Percentiles rank a stretch among this genome's conserved stretches.
Evolutionary conservation across 306 rosid genomes (phyloP).

Genomic region (Glycine latifolia): DNA sequence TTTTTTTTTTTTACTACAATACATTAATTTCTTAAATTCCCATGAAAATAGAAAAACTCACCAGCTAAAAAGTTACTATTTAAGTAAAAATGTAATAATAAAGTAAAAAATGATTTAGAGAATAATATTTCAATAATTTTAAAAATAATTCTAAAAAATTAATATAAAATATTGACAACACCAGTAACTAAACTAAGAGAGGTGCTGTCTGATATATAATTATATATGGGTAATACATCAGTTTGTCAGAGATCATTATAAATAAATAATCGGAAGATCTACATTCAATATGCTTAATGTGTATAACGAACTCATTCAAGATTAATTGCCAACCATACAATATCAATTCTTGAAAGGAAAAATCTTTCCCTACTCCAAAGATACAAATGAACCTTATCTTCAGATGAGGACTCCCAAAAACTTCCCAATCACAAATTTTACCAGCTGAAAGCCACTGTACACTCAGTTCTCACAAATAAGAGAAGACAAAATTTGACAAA

Average conservation of each 20-base stretch:
- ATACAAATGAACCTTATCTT: slow-evolving; percentile 33
- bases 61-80: background rate
- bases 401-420: slow-evolving; percentile 27
- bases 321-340: slow-evolving; percentile 32
- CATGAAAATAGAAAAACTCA: background rate
- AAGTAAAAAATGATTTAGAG: background rate
- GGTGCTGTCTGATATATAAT: background rate
- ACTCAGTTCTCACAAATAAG: slow-evolving; percentile 43
- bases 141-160: too few relatives aligned
- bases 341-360: slow-evolving; percentile 33
- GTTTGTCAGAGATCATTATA: background rate
- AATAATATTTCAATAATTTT: background rate
- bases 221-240: background rate
- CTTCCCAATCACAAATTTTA: slow-evolving; percentile 17
- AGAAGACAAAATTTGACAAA: slow-evolving; percentile 56
- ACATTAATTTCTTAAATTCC: background rate
- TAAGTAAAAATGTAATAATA: background rate
- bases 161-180: background rate
- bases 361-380: slow-evolving; percentile 30
- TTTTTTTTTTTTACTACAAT: too few relatives aligned
- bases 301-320: slow-evolving; percentile 28
- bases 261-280: slow-evolving; percentile 11
- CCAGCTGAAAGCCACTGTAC: slow-evolving; percentile 42
- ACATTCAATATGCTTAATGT: slow-evolving; percentile 31
- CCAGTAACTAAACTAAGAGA: too few relatives aligned